Percentiles rank a stretch among this genome's conserved stretches.
Conservation (phyloP, 208 protist genomes). For the Leishmania lainsoni region DNA sequence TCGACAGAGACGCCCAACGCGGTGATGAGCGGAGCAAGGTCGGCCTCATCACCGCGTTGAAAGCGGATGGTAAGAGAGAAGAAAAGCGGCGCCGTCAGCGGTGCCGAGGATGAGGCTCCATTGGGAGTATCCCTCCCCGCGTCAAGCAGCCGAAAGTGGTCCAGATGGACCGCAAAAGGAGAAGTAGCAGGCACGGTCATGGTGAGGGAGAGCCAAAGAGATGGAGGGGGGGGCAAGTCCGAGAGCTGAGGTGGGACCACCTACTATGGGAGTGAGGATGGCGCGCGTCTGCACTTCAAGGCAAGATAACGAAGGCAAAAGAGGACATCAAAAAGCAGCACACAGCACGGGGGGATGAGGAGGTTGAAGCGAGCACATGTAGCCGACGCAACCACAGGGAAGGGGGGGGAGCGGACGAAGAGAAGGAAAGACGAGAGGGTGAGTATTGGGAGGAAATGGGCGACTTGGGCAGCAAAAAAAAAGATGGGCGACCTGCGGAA, state of each 20-base stretch:
- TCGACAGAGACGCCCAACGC: constrained; percentile 12
- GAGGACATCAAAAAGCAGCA: neutral
- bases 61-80: constrained; percentile 1
- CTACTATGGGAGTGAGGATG: neutral
- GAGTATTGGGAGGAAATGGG: neutral
- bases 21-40: neutral
- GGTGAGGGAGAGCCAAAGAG: neutral
- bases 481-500: neutral
- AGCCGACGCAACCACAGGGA: neutral
- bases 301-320: neutral
- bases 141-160: neutral
- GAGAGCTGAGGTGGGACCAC: neutral
- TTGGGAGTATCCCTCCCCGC: neutral
- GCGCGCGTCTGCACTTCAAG: neutral
- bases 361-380: neutral
- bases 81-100: constrained; percentile 7
- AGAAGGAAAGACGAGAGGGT: neutral
- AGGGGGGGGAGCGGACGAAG: neutral
- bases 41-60: neutral
- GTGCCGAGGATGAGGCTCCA: neutral
- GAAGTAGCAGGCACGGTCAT: neutral
- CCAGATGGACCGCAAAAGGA: neutral
- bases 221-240: too few relatives aligned
- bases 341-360: neutral
- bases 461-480: neutral